Conservation (phyloP, 805 yeast species). For the Priceomyces castillae region DNA sequence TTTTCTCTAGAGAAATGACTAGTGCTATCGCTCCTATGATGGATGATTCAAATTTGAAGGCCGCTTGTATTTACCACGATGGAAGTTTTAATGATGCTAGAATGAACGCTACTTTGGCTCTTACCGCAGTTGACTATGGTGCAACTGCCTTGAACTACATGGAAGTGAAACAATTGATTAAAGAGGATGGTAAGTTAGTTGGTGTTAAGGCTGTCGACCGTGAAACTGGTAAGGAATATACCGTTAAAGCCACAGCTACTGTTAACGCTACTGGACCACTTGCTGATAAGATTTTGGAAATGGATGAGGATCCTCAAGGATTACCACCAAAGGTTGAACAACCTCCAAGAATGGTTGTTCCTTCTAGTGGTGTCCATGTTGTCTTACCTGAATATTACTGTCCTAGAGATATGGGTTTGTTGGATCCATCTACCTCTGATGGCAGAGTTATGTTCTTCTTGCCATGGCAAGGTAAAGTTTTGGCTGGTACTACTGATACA, state of each 20-base stretch:
- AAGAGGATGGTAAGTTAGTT: slow-evolving; percentile 56
- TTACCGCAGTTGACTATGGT: slow-evolving; percentile 82
- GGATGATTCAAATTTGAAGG: slow-evolving; percentile 74
- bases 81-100: slow-evolving; percentile 93
- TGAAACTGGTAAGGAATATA: slow-evolving; percentile 62
- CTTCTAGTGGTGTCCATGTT: slow-evolving; percentile 91
- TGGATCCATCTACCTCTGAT: slow-evolving; percentile 90
- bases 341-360: slow-evolving; percentile 81
- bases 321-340: slow-evolving; percentile 51
- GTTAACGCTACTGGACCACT: slow-evolving; percentile 96
- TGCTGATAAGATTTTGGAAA: slow-evolving; percentile 77
- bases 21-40: slow-evolving; percentile 81
- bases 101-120: slow-evolving; percentile 80
- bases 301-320: slow-evolving; percentile 74
- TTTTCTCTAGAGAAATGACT: slow-evolving; percentile 65
- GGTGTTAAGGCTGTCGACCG: slow-evolving; percentile 78
- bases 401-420: slow-evolving; percentile 80
- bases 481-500: slow-evolving; percentile 95
- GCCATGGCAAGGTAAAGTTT: slow-evolving; percentile 97
- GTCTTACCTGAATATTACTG: slow-evolving; percentile 90
- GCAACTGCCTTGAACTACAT: slow-evolving; percentile 87
- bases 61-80: slow-evolving; percentile 91
- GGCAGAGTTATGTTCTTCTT: slow-evolving; percentile 96
- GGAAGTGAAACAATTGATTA: slow-evolving; percentile 73
- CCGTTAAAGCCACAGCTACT: slow-evolving; percentile 67